Conservation (phyloP, 1,284 basidiomycete genomes). For the Ustilago esculenta region DNA sequence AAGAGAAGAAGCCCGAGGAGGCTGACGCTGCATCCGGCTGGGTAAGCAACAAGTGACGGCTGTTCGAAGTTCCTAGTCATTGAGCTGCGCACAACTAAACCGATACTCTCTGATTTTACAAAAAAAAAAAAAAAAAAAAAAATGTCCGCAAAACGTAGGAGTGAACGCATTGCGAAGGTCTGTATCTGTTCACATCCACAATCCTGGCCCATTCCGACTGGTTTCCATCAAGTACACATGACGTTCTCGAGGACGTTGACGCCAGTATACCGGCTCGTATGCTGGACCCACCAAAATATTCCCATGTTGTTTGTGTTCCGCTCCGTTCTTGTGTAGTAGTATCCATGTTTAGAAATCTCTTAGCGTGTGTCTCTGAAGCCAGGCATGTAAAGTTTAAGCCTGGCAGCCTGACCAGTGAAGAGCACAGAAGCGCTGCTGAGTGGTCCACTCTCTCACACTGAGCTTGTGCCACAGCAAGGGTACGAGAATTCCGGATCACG, state of each 20-base stretch:
- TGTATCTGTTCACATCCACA: too few species aligned
- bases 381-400: too few species aligned
- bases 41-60: constrained; percentile 12
- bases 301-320: background rate
- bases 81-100: constrained; percentile 1
- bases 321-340: constrained; percentile 10
- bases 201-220: too few species aligned
- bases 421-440: background rate
- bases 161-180: background rate
- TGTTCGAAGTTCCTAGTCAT: background rate
- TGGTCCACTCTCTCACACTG: too few species aligned
- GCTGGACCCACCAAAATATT: background rate
- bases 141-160: too few species aligned
- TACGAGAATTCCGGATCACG: constrained; percentile 4
- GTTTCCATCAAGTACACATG: too few species aligned
- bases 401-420: too few species aligned
- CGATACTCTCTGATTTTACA: too few species aligned
- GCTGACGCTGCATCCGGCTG: constrained; percentile 7
- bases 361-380: too few species aligned
- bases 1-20: constrained; percentile 16
- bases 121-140: too few species aligned
- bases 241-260: too few species aligned
- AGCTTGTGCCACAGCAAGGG: too few species aligned
- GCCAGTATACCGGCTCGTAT: background rate
- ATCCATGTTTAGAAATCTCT: background rate